Conservation (phyloP, 345 rosid genomes). For the Kernera saxatilis region DNA sequence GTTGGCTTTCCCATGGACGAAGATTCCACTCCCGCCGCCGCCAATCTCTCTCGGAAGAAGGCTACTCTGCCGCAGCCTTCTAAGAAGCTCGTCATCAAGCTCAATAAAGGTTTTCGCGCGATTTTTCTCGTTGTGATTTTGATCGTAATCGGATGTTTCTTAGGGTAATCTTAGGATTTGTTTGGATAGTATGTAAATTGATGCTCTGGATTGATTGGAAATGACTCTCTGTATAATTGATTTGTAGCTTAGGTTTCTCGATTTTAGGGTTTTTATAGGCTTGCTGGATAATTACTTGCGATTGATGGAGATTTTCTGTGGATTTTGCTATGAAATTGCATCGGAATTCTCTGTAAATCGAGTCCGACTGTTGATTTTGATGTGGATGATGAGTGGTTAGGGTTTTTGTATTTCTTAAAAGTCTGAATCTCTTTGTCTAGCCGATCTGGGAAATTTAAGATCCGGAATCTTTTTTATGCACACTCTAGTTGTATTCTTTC, state of each 20-base stretch:
- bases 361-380: background rate
- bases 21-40: slow-evolving; percentile 51
- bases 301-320: background rate
- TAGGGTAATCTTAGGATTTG: background rate
- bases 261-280: slow-evolving; percentile 15
- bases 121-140: background rate
- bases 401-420: background rate
- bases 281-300: background rate
- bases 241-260: slow-evolving; percentile 4
- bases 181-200: background rate
- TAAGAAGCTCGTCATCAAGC: slow-evolving; percentile 87
- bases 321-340: background rate
- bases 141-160: background rate
- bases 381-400: background rate
- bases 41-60: slow-evolving; percentile 81
- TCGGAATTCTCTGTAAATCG: background rate
- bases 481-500: background rate
- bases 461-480: background rate
- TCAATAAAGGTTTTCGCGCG: slow-evolving; percentile 53
- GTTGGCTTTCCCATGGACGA: slow-evolving; percentile 57
- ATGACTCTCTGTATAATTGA: background rate
- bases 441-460: background rate
- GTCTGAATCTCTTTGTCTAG: background rate
- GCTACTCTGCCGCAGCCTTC: slow-evolving; percentile 82
- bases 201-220: slow-evolving; percentile 10